A percentile compares a stretch with the other conserved stretches of the same genome.
phyloP scores from a whole-genome alignment of 2,329 filamentous ascomycete species.

The Colletotrichum sp. region DNA sequence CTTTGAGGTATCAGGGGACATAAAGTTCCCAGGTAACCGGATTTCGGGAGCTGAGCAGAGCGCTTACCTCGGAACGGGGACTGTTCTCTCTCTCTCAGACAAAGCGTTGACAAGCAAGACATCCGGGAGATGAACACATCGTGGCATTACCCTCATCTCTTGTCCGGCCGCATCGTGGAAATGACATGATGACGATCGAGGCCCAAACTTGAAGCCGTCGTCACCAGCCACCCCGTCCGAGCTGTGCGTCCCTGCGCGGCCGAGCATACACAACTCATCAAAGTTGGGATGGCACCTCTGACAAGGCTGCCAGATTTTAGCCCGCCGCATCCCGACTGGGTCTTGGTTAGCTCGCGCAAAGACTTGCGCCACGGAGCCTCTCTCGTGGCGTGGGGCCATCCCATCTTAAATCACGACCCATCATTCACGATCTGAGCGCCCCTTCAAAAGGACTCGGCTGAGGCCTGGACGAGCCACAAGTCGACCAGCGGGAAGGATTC shows the following conservation, averaged over 20 bases:
- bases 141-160: background rate
- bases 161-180: background rate
- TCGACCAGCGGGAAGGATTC: background rate
- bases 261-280: background rate
- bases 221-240: conserved; percentile 11
- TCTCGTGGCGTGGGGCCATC: background rate
- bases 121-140: background rate
- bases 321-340: background rate
- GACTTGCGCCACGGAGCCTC: background rate
- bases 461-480: background rate
- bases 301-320: conserved; percentile 8
- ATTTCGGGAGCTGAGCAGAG: background rate
- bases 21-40: conserved; percentile 1
- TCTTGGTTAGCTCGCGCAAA: background rate
- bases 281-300: conserved; percentile 15
- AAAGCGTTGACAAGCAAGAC: background rate
- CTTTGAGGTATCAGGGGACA: background rate
- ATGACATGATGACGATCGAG: background rate
- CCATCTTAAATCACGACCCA: background rate
- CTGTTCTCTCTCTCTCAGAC: background rate
- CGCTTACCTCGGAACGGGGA: background rate
- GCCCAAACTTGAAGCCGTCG: background rate
- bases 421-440: background rate
- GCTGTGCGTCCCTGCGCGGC: background rate
- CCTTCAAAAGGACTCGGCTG: background rate